Base-by-base conservation (phyloP, 2,329 filamentous ascomycete genomes). In the Fonsecaea monophora region DNA sequence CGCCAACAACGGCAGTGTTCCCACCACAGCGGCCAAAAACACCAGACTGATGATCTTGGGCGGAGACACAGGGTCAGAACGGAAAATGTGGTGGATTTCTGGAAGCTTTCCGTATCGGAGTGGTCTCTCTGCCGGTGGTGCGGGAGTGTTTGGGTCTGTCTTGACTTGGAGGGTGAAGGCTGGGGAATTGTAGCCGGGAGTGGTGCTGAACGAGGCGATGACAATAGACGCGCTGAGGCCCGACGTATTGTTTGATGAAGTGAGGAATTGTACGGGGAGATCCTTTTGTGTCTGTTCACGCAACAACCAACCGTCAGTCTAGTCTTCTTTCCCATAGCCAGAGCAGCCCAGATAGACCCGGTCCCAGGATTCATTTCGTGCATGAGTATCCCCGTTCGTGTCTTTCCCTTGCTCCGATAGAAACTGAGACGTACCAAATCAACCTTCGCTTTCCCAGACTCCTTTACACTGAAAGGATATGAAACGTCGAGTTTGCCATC, bases 21-120 rank as follows among this genome's bases (percentile, higher is more conserved):
- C 90, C 40, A 91, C 72, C 1, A 97, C 89, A 38, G 89, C 88
- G 8, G 89, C 82, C 4, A 89, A 84, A 76, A 98, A 98, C 65
- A 91, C 83, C 58, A 95, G 75, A 1, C 92, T 94, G 70, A 98
- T 86, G 68, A 95, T 77, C 78, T 89, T 88, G 55, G 92, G 91
- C 25, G 94, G 93, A 79, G 88, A 97, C 79, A 86, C 87, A 53
- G 93, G 88, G 74, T 94, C 92, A 13, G 84, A 79, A 70, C 88
- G 89, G 88, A 98, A 99, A 74, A 90, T 91, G 82, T 99, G 95
- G 82, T 92, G 87, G 77, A 99, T 97, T 80, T 96, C 91, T 9
- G 87, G 82, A 72, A 89, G 87, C 81, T 92, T 91, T 76, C 90
- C 91, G 80, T 97, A 98, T 80, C 94, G 90, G 71, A 94, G 80